Base-by-base conservation (phyloP, 2,329 filamentous ascomycete species). In the Didymella segeticola region DNA sequence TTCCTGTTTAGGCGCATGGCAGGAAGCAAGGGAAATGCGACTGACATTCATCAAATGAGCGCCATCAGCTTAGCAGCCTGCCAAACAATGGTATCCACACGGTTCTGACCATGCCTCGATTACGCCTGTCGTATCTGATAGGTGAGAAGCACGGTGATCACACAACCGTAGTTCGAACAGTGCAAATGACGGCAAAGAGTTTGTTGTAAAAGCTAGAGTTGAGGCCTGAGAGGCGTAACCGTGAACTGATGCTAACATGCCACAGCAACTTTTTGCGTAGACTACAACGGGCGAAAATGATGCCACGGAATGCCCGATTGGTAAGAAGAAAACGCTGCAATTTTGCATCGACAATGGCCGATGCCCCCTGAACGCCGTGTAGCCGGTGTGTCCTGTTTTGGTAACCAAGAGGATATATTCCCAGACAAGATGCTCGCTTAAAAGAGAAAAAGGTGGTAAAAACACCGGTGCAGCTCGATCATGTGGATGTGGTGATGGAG, bases 191-290 rank as follows among this genome's bases (percentile, higher is more conserved):
- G 37, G 30, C 38, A n/a, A 47, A 25, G 15, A 34, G 26, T 39
- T 36, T 19, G 39, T 30, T 33, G 25, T 37, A 10, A 43, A 47
- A 41, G 45, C 23, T 41, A 39, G 34, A 49, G 15, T 46, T 30
- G 33, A 34, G 25, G 19, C 20, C 42, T 43, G 31, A 34, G 30
- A 42, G 36, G 45, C 27, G 41, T 49, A 54, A 34, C 41, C 42
- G 33, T 31, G 33, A 39, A 41, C 34, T 47, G 51, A 52, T 52
- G 51, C 56, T 43, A 47, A 43, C 49, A 57, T 61, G 60, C 58
- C 59, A 63, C 51, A 64, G 61, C 47, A 54, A 49, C 51, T 61
- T 64, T 72, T 70, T 73, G 67, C 64, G 64, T 71, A 73, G 60
- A 73, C 67, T 72, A 73, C 68, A 72, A 72, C 59, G 66, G 62